phyloP scores from a whole-genome alignment of 169 alveolate genomes.

The Babesia ovata region DNA sequence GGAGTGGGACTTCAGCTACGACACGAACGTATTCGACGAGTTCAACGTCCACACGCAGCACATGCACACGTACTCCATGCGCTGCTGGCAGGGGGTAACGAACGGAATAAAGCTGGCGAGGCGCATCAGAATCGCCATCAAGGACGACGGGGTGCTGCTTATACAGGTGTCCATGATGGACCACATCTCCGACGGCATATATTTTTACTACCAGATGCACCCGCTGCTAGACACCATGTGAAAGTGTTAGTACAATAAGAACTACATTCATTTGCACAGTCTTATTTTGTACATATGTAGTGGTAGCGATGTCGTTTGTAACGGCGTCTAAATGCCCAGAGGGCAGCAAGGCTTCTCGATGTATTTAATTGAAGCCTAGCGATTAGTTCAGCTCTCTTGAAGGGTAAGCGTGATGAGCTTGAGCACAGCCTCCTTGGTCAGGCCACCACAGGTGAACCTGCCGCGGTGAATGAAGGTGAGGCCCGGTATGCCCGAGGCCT shows the following conservation, averaged over 20 bases:
- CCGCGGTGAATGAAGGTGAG: constrained; percentile 76
- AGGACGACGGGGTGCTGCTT: constrained; percentile 66
- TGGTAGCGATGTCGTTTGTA: neutral
- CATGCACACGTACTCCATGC: constrained; percentile 55
- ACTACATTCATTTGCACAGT: neutral
- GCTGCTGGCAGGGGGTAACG: constrained; percentile 61
- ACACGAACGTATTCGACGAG: constrained; percentile 60
- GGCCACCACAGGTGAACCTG: constrained; percentile 81
- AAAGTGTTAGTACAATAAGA: neutral
- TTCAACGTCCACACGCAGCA: constrained; percentile 40
- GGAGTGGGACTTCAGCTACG: constrained; percentile 69
- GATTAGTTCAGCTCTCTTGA: constrained; percentile 8
- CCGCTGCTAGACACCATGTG: constrained; percentile 52
- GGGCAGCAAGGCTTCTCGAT: no score
- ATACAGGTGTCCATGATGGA: constrained; percentile 49
- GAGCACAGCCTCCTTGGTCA: constrained; percentile 66
- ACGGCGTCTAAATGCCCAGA: no score
- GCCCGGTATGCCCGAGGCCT: constrained; percentile 72
- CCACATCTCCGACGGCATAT: constrained; percentile 52
- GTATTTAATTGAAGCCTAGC: no score
- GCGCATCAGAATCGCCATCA: constrained; percentile 36
- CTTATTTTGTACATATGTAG: neutral
- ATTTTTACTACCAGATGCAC: constrained; percentile 61
- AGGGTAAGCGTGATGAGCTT: constrained; percentile 47
- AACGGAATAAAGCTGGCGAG: constrained; percentile 64